These are phyloP conservation scores for Dissophora ornata DNA, from an alignment of 192 early-diverging fungal genomes.

Conservation along the genomic window DNA sequence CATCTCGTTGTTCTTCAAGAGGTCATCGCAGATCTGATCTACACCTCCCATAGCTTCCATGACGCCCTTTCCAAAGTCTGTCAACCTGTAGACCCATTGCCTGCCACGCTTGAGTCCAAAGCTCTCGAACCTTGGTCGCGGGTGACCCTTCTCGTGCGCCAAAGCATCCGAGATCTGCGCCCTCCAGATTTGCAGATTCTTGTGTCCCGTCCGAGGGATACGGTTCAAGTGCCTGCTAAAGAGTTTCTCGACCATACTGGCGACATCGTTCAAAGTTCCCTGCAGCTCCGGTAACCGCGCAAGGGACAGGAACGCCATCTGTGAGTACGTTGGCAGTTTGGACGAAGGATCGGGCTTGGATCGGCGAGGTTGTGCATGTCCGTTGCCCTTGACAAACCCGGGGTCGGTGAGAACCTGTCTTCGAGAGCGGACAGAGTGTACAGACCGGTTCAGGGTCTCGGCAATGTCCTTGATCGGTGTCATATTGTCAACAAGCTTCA, in stretches of 20 bases:
- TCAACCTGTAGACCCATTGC: constrained; percentile 51
- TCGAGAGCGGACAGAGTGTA: constrained; percentile 52
- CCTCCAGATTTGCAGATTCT: constrained; percentile 53
- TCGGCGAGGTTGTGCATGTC: constrained; percentile 49
- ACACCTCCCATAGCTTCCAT: constrained; percentile 52
- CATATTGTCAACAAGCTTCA: constrained; percentile 31
- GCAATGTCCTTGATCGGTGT: constrained; percentile 47
- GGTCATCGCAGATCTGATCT: constrained; percentile 46
- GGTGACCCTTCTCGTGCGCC: constrained; percentile 52
- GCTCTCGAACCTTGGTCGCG: constrained; percentile 47
- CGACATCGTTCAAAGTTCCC: constrained; percentile 49
- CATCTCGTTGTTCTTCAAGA: constrained; percentile 44
- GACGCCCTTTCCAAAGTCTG: constrained; percentile 46
- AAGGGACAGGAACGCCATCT: constrained; percentile 52
- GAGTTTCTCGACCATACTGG: constrained; percentile 50
- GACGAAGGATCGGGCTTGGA: constrained; percentile 47
- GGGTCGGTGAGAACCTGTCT: constrained; percentile 50
- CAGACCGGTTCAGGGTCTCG: constrained; percentile 46
- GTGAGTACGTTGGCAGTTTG: constrained; percentile 48
- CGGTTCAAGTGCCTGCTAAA: constrained; percentile 51
- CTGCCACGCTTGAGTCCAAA: constrained; percentile 52
- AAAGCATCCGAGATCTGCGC: constrained; percentile 52
- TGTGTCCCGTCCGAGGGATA: constrained; percentile 50
- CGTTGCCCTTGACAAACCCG: constrained; percentile 53
- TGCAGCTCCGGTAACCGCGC: constrained; percentile 45